phyloP scores from a whole-genome alignment of 2,329 filamentous ascomycete genomes.

The Ilyonectria sp. region DNA sequence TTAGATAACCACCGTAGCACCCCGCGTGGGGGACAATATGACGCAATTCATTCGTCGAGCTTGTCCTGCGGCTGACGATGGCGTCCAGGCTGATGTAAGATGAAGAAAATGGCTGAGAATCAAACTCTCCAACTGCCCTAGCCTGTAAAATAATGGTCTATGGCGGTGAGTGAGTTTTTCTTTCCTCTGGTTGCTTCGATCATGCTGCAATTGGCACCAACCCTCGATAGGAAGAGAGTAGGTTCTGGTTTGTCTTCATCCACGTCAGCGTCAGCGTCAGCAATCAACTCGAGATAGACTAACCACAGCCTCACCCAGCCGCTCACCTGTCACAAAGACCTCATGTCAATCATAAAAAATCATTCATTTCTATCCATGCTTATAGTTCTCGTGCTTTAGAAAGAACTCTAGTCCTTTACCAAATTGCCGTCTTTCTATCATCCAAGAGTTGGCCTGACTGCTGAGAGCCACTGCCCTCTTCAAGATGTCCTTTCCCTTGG shows the following conservation, averaged over 20 bases:
- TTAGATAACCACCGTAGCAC: slow-evolving; percentile 9
- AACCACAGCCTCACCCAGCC: neutral
- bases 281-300: neutral
- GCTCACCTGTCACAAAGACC: neutral
- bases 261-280: slow-evolving; percentile 1
- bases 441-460: slow-evolving; percentile 5
- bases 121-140: neutral
- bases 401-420: slow-evolving; percentile 6
- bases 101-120: neutral
- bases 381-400: slow-evolving; percentile 14
- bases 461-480: slow-evolving; percentile 16
- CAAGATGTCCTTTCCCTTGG: slow-evolving; percentile 17
- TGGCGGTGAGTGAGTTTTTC: neutral
- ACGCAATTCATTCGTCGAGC: slow-evolving; percentile 19
- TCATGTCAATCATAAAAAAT: neutral
- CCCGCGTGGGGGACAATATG: slow-evolving; percentile 11
- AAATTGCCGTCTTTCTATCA: slow-evolving; percentile 20
- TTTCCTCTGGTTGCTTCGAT: no score
- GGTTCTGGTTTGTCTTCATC: neutral
- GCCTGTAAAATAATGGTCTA: neutral
- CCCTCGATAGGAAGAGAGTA: no score
- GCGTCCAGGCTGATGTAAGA: slow-evolving; percentile 19
- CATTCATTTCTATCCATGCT: slow-evolving; percentile 20
- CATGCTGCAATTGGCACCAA: no score
- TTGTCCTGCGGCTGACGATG: neutral